Evolutionary conservation across 1,284 basidiomycete genomes (phyloP).

Genomic region (Trametes pubescens): DNA sequence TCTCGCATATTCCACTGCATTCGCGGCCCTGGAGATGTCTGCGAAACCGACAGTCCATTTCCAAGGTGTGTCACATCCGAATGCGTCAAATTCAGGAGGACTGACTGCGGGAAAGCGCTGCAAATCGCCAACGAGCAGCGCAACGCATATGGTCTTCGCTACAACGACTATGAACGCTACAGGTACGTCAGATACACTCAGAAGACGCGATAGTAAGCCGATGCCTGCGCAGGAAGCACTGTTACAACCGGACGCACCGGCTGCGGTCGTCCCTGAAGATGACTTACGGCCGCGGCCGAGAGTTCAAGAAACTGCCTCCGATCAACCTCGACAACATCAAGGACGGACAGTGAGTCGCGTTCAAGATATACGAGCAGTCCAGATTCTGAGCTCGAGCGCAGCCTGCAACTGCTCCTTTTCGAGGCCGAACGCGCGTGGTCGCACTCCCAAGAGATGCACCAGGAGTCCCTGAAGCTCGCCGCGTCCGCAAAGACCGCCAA

Average conservation of each 20-base stretch:
- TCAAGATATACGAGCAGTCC: background rate
- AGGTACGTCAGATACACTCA: constrained; percentile 53
- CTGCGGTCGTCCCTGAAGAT: constrained; percentile 84
- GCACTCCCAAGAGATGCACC: constrained; percentile 83
- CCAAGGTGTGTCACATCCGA: constrained; percentile 32
- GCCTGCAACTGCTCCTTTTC: constrained; percentile 85
- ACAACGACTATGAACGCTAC: constrained; percentile 88
- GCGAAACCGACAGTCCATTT: constrained; percentile 43
- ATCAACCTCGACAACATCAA: constrained; percentile 71
- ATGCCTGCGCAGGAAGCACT: constrained; percentile 74
- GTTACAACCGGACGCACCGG: constrained; percentile 89
- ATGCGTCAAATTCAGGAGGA: background rate
- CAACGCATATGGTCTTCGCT: constrained; percentile 89
- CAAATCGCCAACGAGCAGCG: constrained; percentile 90
- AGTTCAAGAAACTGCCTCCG: constrained; percentile 84
- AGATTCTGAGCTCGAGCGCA: constrained; percentile 39
- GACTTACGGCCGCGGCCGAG: constrained; percentile 89
- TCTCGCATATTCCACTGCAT: constrained; percentile 26
- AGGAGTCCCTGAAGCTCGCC: constrained; percentile 59
- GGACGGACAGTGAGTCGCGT: constrained; percentile 81
- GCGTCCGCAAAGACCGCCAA: constrained; percentile 44
- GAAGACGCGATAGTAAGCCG: background rate
- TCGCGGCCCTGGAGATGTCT: constrained; percentile 35
- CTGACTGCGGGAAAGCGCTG: constrained; percentile 60
- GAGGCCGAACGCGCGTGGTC: constrained; percentile 95